These are phyloP conservation scores for Diatrype stigma DNA, from an alignment of 2,329 filamentous ascomycete species.

Conservation along the genomic window DNA sequence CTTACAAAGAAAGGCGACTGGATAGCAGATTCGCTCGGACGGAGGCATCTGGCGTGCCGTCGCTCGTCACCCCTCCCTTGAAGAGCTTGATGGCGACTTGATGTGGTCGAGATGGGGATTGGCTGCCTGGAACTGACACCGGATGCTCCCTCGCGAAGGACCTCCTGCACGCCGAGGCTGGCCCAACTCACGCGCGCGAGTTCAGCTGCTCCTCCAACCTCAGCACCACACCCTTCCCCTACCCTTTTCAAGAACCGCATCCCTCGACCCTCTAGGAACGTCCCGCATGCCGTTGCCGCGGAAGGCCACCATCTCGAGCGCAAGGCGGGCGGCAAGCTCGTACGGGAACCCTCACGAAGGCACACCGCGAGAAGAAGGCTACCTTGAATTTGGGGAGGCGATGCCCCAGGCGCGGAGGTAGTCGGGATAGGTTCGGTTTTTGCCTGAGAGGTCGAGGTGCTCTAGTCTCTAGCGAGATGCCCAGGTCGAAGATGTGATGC, in stretches of 20 bases:
- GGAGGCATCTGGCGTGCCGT: slow-evolving; percentile 41
- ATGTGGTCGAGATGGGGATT: slow-evolving; percentile 14
- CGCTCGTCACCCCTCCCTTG: slow-evolving; percentile 41
- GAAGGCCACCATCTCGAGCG: slow-evolving; percentile 47
- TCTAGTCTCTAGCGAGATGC: slow-evolving; percentile 38
- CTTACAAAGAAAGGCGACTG: too few relatives aligned
- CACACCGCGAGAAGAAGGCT: slow-evolving; percentile 43
- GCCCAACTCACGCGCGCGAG: slow-evolving; percentile 37
- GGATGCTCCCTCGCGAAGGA: slow-evolving; percentile 43
- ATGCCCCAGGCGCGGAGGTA: slow-evolving; percentile 37
- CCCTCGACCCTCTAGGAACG: slow-evolving; percentile 25
- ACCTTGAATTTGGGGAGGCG: slow-evolving; percentile 40
- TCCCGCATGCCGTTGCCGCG: slow-evolving; percentile 40
- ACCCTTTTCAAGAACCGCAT: too few relatives aligned
- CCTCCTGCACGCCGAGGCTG: slow-evolving; percentile 34
- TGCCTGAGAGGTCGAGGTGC: slow-evolving; percentile 45
- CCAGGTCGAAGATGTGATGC: slow-evolving; percentile 35
- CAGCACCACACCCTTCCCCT: slow-evolving; percentile 25
- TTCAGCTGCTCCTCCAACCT: slow-evolving; percentile 15
- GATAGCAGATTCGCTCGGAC: too few relatives aligned
- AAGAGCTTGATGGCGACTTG: slow-evolving; percentile 47
- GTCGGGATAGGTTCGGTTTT: slow-evolving; percentile 34
- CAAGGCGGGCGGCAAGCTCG: slow-evolving; percentile 37
- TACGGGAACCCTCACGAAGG: slow-evolving; percentile 38
- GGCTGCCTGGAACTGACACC: slow-evolving; percentile 39